Conservation (phyloP, 2,329 filamentous ascomycete species). For the Macrophomina pseudophaseolina region DNA sequence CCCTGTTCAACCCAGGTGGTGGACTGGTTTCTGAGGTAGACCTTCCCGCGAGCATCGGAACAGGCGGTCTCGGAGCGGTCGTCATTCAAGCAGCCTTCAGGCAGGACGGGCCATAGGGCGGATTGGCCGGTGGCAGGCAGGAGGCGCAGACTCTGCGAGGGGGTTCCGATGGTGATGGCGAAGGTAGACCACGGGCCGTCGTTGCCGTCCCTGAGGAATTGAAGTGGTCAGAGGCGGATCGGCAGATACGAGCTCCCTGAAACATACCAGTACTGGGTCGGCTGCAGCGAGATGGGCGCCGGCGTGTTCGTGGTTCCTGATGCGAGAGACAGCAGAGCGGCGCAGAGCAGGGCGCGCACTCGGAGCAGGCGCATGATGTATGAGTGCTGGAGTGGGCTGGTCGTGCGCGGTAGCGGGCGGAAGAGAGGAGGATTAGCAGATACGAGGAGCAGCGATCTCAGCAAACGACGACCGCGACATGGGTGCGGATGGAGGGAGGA, state of each 20-base stretch:
- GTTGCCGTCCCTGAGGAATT: conserved; percentile 35
- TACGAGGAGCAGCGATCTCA: not conserved
- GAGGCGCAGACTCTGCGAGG: conserved; percentile 37
- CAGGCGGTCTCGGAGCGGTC: conserved; percentile 34
- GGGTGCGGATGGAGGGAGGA: not conserved
- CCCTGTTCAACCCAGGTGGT: conserved; percentile 41
- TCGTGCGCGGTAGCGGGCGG: conserved; percentile 1
- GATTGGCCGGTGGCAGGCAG: conserved; percentile 41
- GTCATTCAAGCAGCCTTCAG: conserved; percentile 39
- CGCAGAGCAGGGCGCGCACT: not conserved
- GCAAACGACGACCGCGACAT: conserved; percentile 5
- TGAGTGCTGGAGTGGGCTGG: not conserved
- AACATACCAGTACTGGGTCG: conserved; percentile 36
- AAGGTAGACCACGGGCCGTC: conserved; percentile 43
- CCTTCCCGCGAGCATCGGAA: conserved; percentile 36
- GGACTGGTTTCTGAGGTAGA: conserved; percentile 40
- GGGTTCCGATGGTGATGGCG: conserved; percentile 37
- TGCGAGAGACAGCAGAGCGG: conserved; percentile 4
- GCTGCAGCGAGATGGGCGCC: conserved; percentile 31
- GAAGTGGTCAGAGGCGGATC: conserved; percentile 2
- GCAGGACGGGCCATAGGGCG: conserved; percentile 41
- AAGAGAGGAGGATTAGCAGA: not conserved
- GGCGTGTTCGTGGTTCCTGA: conserved; percentile 3
- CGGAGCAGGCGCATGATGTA: not conserved
- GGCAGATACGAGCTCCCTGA: not conserved